Evolutionary conservation across 2,329 filamentous ascomycete species (phyloP).

Genomic region (Aureobasidium mangrovei): DNA sequence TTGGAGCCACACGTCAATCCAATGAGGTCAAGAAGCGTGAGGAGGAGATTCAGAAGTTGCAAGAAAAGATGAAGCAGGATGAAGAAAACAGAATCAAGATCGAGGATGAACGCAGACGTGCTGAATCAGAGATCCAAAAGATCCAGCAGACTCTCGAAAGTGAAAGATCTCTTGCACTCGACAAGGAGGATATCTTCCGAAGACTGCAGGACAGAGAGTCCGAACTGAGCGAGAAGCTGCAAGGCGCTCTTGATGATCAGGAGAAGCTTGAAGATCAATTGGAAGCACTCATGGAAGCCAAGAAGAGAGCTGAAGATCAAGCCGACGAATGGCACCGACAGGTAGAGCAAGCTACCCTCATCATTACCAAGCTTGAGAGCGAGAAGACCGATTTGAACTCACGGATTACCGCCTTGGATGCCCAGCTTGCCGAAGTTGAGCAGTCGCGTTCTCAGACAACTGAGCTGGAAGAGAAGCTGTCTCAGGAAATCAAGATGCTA

Average conservation of each 20-base stretch:
- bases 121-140: slow-evolving; percentile 75
- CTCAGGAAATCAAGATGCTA: slow-evolving; percentile 81
- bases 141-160: slow-evolving; percentile 93
- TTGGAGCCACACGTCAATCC: slow-evolving; percentile 84
- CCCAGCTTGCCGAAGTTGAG: slow-evolving; percentile 61
- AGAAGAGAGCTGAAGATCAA: slow-evolving; percentile 80
- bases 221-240: slow-evolving; percentile 86
- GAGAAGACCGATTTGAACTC: slow-evolving; percentile 70
- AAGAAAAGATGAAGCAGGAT: slow-evolving; percentile 73
- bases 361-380: slow-evolving; percentile 76
- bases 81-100: slow-evolving; percentile 64
- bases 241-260: slow-evolving; percentile 86
- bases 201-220: slow-evolving; percentile 85
- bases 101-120: slow-evolving; percentile 83
- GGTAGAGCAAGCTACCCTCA: slow-evolving; percentile 79
- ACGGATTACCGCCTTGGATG: slow-evolving; percentile 61
- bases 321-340: slow-evolving; percentile 70
- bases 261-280: slow-evolving; percentile 89
- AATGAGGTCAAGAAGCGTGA: slow-evolving; percentile 92
- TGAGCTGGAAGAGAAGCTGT: slow-evolving; percentile 65
- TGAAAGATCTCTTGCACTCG: slow-evolving; percentile 85
- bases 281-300: slow-evolving; percentile 78
- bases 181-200: slow-evolving; percentile 99
- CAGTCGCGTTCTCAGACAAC: slow-evolving; percentile 63
- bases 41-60: slow-evolving; percentile 81